Evolutionary conservation across 208 protist species (phyloP).

Genomic region (Strigomonas culicis): DNA sequence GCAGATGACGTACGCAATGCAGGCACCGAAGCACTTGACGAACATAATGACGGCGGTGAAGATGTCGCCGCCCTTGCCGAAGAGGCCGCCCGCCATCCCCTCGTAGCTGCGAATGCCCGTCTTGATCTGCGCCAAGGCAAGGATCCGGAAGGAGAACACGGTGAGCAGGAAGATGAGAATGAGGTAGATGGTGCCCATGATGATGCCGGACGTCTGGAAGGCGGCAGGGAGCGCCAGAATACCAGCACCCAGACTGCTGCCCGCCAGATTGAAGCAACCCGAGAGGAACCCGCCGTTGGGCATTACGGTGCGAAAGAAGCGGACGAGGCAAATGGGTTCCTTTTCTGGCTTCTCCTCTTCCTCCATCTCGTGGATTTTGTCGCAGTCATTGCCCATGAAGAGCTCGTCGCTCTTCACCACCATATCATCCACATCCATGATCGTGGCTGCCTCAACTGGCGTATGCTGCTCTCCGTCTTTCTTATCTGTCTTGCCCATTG

Average conservation of each 20-base stretch:
- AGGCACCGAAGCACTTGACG: slow-evolving; percentile 72
- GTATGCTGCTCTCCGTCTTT: not conserved
- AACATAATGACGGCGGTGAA: slow-evolving; percentile 69
- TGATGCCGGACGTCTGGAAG: slow-evolving; percentile 49
- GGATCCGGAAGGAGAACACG: slow-evolving; percentile 58
- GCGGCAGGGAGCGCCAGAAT: slow-evolving; percentile 62
- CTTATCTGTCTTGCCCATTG: not conserved
- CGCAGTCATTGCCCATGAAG: too few species aligned
- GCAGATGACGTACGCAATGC: slow-evolving; percentile 69
- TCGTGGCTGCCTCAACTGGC: not conserved
- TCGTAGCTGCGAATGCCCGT: slow-evolving; percentile 67
- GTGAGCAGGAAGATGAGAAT: slow-evolving; percentile 59
- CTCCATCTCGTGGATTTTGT: not conserved
- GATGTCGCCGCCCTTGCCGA: slow-evolving; percentile 44
- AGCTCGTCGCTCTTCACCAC: not conserved
- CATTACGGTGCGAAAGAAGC: slow-evolving; percentile 15
- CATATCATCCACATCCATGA: slow-evolving; percentile 4
- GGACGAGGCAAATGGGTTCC: not conserved
- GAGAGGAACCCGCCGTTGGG: slow-evolving; percentile 37
- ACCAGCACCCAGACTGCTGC: slow-evolving; percentile 61
- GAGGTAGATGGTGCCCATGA: slow-evolving; percentile 62
- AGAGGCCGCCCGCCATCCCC: slow-evolving; percentile 40
- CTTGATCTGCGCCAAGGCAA: slow-evolving; percentile 41
- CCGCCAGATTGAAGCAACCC: slow-evolving; percentile 68
- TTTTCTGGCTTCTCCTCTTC: not conserved